Evolutionary conservation across 2,329 filamentous ascomycete species (phyloP), one percentile per base, ranked within the genome.

Genomic region (Xylaria multiplex): DNA sequence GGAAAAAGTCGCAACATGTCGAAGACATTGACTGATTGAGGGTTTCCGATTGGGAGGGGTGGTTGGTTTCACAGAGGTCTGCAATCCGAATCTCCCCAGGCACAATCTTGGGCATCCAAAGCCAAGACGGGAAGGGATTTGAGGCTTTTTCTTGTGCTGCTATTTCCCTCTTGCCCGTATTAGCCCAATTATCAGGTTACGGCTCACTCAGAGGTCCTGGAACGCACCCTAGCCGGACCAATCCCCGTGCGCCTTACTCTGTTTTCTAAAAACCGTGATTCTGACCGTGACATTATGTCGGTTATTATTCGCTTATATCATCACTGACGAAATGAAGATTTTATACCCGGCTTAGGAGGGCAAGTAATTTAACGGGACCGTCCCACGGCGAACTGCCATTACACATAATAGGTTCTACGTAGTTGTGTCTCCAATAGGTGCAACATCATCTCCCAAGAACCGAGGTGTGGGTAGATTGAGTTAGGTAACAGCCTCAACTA

Each of bases 111-210:
- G 52, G 57, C 50, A 56, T 50, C 52, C 24, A 50, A 22, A 58
- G 55, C 64, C 59, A 60, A 56, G 59, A 40, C 48, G 54, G 52
- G 52, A 58, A 57, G 24, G 53, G 43, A 27, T 42, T 58, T 59
- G 53, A 62, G 65, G 57, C 59, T 54, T 54, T 59, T 59, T 49
- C 30, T 42, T 32, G 40, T 64, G 9, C 6, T 27, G 19, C 22
- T n/a, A 16, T 45, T 37, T 11, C 22, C 24, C 24, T 43, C 6
- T 35, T 13, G 30, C 35, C 49, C 35, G 24, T 62, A 8, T 42
- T 30, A 48, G 50, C 55, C 37, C 30, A 19, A 40, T 57, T 53
- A 53, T 66, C 60, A 66, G 56, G 50, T 64, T 59, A 24, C 45
- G 43, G 16, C 16, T 19, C 35, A 19, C 59, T 59, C 55, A 27